Conservation (phyloP, 768 basidiomycete genomes). For the Pleurotus pulmonarius region DNA sequence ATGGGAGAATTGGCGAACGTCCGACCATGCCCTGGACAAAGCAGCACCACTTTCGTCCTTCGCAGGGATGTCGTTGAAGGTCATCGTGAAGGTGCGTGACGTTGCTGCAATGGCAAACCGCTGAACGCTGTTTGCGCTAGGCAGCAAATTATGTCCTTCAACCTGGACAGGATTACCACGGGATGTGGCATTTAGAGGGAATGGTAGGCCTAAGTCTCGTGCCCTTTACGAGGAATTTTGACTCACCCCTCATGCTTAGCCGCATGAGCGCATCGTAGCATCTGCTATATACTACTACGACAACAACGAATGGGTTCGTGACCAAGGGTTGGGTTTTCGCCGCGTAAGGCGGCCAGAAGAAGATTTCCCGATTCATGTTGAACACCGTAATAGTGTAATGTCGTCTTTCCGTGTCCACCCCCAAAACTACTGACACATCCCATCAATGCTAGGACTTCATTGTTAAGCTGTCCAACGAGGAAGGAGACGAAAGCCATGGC, state of each 20-base stretch:
- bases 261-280: conserved; percentile 14
- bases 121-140: background rate
- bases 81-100: background rate
- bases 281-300: conserved; percentile 15
- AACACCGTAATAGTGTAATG: too few relatives aligned
- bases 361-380: conserved; percentile 3
- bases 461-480: background rate
- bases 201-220: conserved; percentile 6
- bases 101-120: background rate
- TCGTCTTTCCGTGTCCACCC: too few relatives aligned
- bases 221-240: too few relatives aligned
- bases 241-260: conserved; percentile 1
- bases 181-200: conserved; percentile 16
- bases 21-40: background rate
- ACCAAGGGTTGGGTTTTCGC: conserved; percentile 11
- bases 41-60: background rate
- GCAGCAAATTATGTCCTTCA: conserved; percentile 13
- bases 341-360: background rate
- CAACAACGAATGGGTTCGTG: conserved; percentile 8
- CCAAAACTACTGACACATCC: background rate
- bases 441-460: background rate
- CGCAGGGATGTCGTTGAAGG: background rate
- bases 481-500: background rate
- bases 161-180: conserved; percentile 13
- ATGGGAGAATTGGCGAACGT: background rate